These are phyloP conservation scores for Parathielavia hyrcaniae DNA, from an alignment of 495 filamentous ascomycete genomes.

Conservation along the genomic window DNA sequence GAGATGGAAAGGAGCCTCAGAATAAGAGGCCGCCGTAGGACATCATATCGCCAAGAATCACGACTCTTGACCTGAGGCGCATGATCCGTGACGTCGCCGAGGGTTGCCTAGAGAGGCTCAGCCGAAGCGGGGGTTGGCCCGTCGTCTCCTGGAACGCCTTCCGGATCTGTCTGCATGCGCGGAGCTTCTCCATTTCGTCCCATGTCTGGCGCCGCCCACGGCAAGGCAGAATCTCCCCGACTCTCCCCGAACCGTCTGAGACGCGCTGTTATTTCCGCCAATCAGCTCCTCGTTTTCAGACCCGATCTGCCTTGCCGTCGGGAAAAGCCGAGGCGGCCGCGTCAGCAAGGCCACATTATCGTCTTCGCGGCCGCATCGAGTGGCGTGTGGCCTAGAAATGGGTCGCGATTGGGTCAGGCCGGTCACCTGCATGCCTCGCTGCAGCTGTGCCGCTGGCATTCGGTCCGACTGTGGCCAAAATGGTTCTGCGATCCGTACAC, in stretches of 20 bases:
- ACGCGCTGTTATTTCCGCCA: slow-evolving; percentile 7
- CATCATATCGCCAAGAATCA: slow-evolving; percentile 5
- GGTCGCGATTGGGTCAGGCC: slow-evolving; percentile 12
- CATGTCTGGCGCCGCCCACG: slow-evolving; percentile 12
- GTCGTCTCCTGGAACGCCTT: slow-evolving; percentile 7
- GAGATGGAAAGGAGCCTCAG: slow-evolving; percentile 14
- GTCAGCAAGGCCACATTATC: slow-evolving; percentile 15
- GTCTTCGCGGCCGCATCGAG: slow-evolving; percentile 11
- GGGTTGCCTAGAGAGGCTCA: slow-evolving; percentile 3
- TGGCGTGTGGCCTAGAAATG: slow-evolving; percentile 11
- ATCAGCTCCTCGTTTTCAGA: slow-evolving; percentile 6
- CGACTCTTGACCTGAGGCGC: not conserved
- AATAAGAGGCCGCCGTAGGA: slow-evolving; percentile 13
- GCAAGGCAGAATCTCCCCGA: slow-evolving; percentile 6
- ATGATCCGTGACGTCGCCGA: slow-evolving; percentile 1
- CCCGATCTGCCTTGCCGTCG: slow-evolving; percentile 17
- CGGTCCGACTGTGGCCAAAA: too few species aligned
- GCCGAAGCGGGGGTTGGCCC: too few species aligned
- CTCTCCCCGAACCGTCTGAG: slow-evolving; percentile 2
- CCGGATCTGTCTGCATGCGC: slow-evolving; percentile 11
- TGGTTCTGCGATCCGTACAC: slow-evolving; percentile 10
- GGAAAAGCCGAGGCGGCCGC: slow-evolving; percentile 14
- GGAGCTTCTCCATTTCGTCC: slow-evolving; percentile 12
- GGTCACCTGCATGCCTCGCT: slow-evolving; percentile 2
- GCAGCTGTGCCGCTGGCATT: slow-evolving; percentile 12